phyloP scores from a whole-genome alignment of 2,329 filamentous ascomycete genomes.

The Colletotrichum higginsianum region DNA sequence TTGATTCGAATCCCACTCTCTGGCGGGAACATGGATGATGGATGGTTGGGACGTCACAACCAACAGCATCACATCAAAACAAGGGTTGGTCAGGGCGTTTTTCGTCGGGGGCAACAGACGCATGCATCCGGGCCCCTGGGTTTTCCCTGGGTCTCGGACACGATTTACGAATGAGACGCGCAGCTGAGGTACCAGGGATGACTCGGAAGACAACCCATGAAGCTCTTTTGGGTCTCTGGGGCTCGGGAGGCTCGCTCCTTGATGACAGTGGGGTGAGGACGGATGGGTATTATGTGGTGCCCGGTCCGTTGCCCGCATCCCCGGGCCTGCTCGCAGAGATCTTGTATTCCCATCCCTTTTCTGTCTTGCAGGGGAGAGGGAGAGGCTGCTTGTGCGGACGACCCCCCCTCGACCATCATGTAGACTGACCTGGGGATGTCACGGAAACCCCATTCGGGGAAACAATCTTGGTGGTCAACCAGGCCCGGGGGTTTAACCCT shows the following conservation, averaged over 20 bases:
- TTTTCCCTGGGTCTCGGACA: slow-evolving; percentile 1
- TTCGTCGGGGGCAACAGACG: background rate
- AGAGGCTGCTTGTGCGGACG: background rate
- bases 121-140: background rate
- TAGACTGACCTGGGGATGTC: background rate
- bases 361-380: background rate
- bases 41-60: background rate
- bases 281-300: background rate
- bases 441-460: background rate
- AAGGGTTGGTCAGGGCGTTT: slow-evolving; percentile 5
- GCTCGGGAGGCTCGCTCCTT: background rate
- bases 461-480: background rate
- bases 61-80: slow-evolving; percentile 6
- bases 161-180: slow-evolving; percentile 1
- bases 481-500: background rate
- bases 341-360: background rate
- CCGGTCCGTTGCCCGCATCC: background rate
- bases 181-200: background rate
- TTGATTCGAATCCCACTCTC: background rate
- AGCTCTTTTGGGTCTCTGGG: background rate
- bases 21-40: background rate
- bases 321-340: background rate
- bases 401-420: background rate
- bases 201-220: background rate
- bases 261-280: too few relatives aligned